These are phyloP conservation scores for Rickenella mellea DNA, from an alignment of 768 basidiomycete species.

Conservation along the genomic window DNA sequence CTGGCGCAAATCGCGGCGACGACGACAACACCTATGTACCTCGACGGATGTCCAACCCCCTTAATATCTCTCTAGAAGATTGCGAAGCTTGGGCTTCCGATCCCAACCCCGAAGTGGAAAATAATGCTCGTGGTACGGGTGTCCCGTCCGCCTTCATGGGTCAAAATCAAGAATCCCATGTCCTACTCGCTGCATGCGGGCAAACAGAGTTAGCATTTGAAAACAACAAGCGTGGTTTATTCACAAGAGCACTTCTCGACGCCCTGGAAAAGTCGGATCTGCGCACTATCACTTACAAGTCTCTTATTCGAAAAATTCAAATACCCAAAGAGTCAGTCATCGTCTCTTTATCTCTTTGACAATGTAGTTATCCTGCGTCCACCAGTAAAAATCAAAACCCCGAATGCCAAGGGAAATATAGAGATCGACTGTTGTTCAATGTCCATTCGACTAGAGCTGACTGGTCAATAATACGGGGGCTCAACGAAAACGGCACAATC, in stretches of 20 bases:
- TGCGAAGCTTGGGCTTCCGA: no score
- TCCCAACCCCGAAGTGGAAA: no score
- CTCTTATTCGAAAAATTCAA: conserved; percentile 13
- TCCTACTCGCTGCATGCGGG: conserved; percentile 13
- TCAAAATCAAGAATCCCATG: no score
- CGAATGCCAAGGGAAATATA: conserved; percentile 17
- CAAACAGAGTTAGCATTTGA: conserved; percentile 12
- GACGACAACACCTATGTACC: no score
- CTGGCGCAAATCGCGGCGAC: no score
- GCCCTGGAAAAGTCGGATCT: conserved; percentile 4
- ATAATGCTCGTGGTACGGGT: no score
- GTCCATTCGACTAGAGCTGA: conserved; percentile 7
- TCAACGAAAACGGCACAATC: conserved; percentile 2
- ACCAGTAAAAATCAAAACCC: conserved; percentile 18
- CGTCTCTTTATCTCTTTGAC: no score
- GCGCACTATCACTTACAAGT: conserved; percentile 15
- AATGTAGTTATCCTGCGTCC: background rate
- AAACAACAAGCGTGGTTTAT: conserved; percentile 12
- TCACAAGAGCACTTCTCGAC: conserved; percentile 16
- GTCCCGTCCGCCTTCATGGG: no score
- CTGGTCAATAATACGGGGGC: conserved; percentile 3
- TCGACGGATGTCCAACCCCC: no score
- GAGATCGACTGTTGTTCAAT: conserved; percentile 17
- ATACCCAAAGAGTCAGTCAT: no score
- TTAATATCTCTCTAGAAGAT: no score